Evolutionary conservation across 2,329 filamentous ascomycete species (phyloP), one percentile per base, ranked within the genome.

Genomic region (Arthrobotrys musiformis): DNA sequence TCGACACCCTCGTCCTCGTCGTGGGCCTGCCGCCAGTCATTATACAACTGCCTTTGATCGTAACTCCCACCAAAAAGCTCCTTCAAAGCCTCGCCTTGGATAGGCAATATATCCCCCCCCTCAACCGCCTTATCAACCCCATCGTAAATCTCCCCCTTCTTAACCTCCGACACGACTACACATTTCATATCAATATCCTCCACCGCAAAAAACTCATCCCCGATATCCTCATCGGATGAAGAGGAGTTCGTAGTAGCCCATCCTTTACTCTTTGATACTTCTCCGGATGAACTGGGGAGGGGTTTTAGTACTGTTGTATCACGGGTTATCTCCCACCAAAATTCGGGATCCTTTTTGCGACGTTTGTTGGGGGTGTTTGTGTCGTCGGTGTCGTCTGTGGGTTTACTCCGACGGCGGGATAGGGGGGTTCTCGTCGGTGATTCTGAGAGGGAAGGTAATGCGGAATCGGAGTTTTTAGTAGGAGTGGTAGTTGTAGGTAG

Each of bases 101-200:
- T 76, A 7, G 54, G 48, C 1, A 61, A 63, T 8, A 76, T 70
- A 11, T 50, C 19, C 26, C 50, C 64, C 17, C 52, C 54, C 2
- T n/a, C 22, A 37, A 75, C 58, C 9, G 48, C 37, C 8, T 28
- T 22, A 15, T 63, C 48, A 11, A 69, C 37, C 15, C 54, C 64
- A 28, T 42, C 58, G 19, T 69, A 50, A 4, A 76, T 44, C 30
- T 76, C 72, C 48, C 52, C 30, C 15, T 50, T 64, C 17, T 76
- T 48, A 17, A 37, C 58, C 13, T 76, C 72, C 28, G 72, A 70
- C 26, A 70, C 72, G 5, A 54, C 4, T 9, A 33, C n/a, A 7
- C 46, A 62, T 11, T 70, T 64, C 72, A 76, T 76, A 69, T 26
- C 9, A 15, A 76, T 76, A 15, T 63, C 46, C 35, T 76, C 72